Evolutionary conservation across 345 rosid genomes (phyloP).

Genomic region (Acer saccharum): DNA sequence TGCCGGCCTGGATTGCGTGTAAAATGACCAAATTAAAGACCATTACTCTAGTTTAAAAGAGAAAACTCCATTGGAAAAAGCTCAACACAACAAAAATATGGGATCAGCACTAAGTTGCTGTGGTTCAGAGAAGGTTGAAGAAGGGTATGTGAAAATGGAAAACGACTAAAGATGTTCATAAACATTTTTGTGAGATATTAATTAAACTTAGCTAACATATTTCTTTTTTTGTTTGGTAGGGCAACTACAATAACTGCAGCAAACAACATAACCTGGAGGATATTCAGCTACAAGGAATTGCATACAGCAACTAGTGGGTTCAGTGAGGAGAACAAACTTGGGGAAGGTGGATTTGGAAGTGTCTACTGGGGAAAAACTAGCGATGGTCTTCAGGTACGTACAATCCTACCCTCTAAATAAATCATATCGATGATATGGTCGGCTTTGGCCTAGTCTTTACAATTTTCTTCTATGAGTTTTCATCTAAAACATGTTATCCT

Average conservation of each 20-base stretch:
- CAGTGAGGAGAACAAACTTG: constrained; percentile 63
- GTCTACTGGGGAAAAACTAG: constrained; percentile 76
- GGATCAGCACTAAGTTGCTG: constrained; percentile 58
- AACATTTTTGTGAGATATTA: background rate
- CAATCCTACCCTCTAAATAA: background rate
- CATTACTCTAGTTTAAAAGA: constrained; percentile 29
- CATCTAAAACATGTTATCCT: too few relatives aligned
- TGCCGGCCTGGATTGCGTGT: constrained; percentile 37
- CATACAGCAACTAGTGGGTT: constrained; percentile 68
- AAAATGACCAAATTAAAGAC: constrained; percentile 25
- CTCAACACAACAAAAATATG: constrained; percentile 31
- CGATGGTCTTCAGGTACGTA: constrained; percentile 61
- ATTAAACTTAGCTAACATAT: background rate
- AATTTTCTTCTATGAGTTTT: too few relatives aligned
- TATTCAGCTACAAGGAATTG: constrained; percentile 70
- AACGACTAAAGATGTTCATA: background rate
- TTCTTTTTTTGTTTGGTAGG: constrained; percentile 12
- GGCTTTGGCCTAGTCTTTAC: too few relatives aligned
- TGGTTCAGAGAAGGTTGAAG: constrained; percentile 44
- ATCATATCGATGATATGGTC: too few relatives aligned
- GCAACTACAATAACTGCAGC: constrained; percentile 24
- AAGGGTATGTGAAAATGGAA: constrained; percentile 33
- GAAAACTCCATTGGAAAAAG: constrained; percentile 6
- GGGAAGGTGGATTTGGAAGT: constrained; percentile 70
- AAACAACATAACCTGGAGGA: constrained; percentile 55